Evolutionary conservation across 2,329 filamentous ascomycete species (phyloP), one percentile per base, ranked within the genome.

Genomic region (Alternaria postmessia): DNA sequence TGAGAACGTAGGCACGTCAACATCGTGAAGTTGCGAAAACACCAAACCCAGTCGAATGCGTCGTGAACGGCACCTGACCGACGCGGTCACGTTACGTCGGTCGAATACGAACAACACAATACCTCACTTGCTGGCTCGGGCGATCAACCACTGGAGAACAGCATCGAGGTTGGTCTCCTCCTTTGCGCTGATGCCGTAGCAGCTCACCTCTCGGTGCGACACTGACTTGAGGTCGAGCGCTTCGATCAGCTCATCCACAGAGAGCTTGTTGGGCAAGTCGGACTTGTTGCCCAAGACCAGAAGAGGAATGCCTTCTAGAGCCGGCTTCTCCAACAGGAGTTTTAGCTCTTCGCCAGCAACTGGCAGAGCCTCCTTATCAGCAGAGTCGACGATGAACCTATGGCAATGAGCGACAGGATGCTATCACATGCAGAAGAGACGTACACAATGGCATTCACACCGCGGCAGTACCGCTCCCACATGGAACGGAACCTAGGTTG

Each of bases 391-490:
- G 78, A 99, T 97, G 81, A 97, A 99, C 68, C 88, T 89, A 69
- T 36, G 51, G 28, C 63, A 58, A 75, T 76, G 63, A 78, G 73
- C 69, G 63, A 66, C 52, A 56, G 57, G 38, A 38, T 34, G 47
- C 26, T 18, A 58, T 43, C 49, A 69, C 49, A 59, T 59, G 65
- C 56, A 57, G 51, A 51, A 47, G 51, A 64, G 36, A 49, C 85
- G 79, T 85, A 90, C 87, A 99, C 92, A 71, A 99, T 97, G 70
- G 94, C 94, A 81, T 96, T 97, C 70, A 98, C 95, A 53, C 93
- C 95, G 66, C 94, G 92, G 81, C 95, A 98, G 80, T 99, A 99
- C 75, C 95, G 87, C 84, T 99, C 95, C 95, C 95, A 99, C 95
- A 99, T 99, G 70, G 92, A 92, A 75, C 95, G 91, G 83, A 98